Evolutionary conservation across 345 rosid species (phyloP).

Genomic region (Moricandia arvensis): DNA sequence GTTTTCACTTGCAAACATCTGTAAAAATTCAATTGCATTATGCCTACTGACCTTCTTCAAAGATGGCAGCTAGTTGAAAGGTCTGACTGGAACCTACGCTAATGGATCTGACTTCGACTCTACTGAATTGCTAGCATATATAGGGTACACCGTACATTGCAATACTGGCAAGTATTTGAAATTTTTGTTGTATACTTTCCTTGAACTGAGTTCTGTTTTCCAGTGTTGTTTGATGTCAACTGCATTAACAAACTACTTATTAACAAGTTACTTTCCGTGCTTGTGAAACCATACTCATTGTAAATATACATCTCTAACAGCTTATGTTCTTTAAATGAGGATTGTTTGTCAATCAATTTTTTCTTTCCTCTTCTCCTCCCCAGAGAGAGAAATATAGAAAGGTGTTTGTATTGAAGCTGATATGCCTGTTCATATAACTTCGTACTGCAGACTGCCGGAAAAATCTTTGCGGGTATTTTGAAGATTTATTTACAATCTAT

Average conservation of each 20-base stretch:
- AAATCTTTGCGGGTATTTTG: conserved; percentile 79
- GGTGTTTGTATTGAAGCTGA: neutral
- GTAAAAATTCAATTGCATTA: conserved; percentile 22
- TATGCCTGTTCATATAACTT: conserved; percentile 10
- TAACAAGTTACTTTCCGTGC: conserved; percentile 9
- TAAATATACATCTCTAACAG: conserved; percentile 19
- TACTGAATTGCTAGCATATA: conserved; percentile 39
- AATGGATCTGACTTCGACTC: conserved; percentile 37
- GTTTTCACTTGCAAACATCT: conserved; percentile 27
- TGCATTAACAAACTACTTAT: neutral
- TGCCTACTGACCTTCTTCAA: conserved; percentile 35
- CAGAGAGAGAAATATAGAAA: neutral
- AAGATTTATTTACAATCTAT: conserved; percentile 76
- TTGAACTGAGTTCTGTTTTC: conserved; percentile 18
- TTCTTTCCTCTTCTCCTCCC: neutral
- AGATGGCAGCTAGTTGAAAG: conserved; percentile 40
- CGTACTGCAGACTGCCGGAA: conserved; percentile 77
- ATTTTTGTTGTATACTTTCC: conserved; percentile 21
- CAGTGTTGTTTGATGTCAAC: conserved; percentile 4
- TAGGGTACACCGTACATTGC: conserved; percentile 27
- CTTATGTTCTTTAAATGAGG: conserved; percentile 14
- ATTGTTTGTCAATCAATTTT: conserved; percentile 10
- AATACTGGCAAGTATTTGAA: conserved; percentile 36
- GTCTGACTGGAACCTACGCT: conserved; percentile 37
- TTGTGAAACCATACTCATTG: conserved; percentile 14